phyloP scores from a whole-genome alignment of 2,329 filamentous ascomycete species.

The Claviceps maximensis region DNA sequence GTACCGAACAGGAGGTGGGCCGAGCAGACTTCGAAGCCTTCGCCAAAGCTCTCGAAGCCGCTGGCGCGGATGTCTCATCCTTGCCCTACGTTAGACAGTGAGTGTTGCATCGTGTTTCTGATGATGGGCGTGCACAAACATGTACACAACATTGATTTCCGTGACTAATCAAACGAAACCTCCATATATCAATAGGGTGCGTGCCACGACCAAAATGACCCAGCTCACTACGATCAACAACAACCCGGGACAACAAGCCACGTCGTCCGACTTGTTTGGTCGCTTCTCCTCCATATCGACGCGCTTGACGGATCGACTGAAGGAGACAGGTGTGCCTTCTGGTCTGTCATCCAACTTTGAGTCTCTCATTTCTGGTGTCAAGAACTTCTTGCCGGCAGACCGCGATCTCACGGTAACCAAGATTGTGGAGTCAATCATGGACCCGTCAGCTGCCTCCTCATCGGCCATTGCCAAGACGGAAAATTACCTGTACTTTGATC shows the following conservation, averaged over 20 bases:
- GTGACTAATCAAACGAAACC: neutral
- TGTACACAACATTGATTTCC: neutral
- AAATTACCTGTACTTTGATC: constrained; percentile 94
- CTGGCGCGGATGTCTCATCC: constrained; percentile 63
- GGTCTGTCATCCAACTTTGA: constrained; percentile 70
- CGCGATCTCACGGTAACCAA: constrained; percentile 94
- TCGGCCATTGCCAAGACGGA: constrained; percentile 94
- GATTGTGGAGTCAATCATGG: constrained; percentile 97
- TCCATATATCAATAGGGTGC: constrained; percentile 44
- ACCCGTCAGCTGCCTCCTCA: constrained; percentile 76
- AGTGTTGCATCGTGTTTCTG: constrained; percentile 18
- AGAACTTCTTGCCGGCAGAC: constrained; percentile 94
- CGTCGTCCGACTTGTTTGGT: constrained; percentile 70
- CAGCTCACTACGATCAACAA: constrained; percentile 88
- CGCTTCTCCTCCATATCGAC: constrained; percentile 88
- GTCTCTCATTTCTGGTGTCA: constrained; percentile 86
- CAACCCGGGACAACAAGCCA: constrained; percentile 41
- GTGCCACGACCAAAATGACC: constrained; percentile 93
- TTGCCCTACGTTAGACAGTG: constrained; percentile 79
- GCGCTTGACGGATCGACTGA: constrained; percentile 83
- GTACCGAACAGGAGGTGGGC: constrained; percentile 77
- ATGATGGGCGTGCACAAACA: neutral
- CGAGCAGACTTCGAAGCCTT: constrained; percentile 75
- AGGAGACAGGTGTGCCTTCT: constrained; percentile 69
- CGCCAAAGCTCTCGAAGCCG: constrained; percentile 65